Evolutionary conservation across 495 filamentous ascomycete species (phyloP).

Genomic region (Parathielavia appendiculata): DNA sequence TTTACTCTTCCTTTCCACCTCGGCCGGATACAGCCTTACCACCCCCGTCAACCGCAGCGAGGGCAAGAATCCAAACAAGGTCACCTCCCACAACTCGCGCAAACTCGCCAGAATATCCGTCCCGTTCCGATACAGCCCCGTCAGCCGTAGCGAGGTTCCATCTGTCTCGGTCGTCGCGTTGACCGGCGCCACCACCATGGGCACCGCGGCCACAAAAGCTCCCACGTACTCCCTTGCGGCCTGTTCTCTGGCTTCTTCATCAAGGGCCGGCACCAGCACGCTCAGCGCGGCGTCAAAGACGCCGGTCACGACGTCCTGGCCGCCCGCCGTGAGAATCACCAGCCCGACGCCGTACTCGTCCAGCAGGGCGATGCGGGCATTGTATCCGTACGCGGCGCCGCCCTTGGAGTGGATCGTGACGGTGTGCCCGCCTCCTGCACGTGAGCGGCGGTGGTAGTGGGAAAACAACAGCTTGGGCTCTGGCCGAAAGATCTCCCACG

Average conservation of each 20-base stretch:
- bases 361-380: slow-evolving; percentile 19
- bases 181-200: not conserved
- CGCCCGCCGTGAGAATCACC: slow-evolving; percentile 23
- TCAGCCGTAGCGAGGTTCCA: slow-evolving; percentile 1
- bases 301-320: slow-evolving; percentile 5
- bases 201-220: not conserved
- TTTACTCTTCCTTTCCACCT: not conserved
- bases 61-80: not conserved
- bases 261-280: slow-evolving; percentile 32
- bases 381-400: slow-evolving; percentile 25
- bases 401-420: slow-evolving; percentile 24
- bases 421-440: slow-evolving; percentile 11
- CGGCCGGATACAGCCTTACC: not conserved
- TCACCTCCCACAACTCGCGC: not conserved
- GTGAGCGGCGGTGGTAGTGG: not conserved
- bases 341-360: slow-evolving; percentile 27
- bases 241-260: slow-evolving; percentile 33
- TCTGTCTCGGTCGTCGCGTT: not conserved
- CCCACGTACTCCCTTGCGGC: slow-evolving; percentile 17
- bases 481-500: slow-evolving; percentile 31
- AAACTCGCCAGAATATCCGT: not conserved
- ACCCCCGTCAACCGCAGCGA: not conserved
- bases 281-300: slow-evolving; percentile 17
- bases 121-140: not conserved
- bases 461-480: slow-evolving; percentile 17